These are phyloP conservation scores for Eragrostis nindensis DNA, from an alignment of 176 grass and related monocot genomes.

Conservation along the genomic window DNA sequence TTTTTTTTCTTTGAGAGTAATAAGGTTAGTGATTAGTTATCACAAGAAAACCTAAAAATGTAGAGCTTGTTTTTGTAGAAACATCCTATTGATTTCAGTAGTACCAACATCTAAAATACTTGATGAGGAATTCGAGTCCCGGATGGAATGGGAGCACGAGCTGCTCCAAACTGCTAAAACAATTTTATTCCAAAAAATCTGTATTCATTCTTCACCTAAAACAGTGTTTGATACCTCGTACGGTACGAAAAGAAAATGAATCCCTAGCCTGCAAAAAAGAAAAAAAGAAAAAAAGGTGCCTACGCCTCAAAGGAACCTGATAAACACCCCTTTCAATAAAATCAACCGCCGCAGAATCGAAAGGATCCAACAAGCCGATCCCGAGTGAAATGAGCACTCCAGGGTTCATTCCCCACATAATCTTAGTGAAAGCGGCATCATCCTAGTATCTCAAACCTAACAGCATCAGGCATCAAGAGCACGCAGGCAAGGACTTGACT, in stretches of 20 bases:
- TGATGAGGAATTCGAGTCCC: neutral
- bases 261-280: neutral
- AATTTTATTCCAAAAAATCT: neutral
- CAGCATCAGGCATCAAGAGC: slow-evolving; percentile 12
- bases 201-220: slow-evolving; percentile 5
- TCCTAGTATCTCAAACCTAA: neutral
- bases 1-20: too few species aligned
- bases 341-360: neutral
- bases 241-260: neutral
- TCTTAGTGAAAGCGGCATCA: neutral
- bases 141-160: neutral
- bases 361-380: slow-evolving; percentile 10
- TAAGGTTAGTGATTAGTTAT: slow-evolving; percentile 3
- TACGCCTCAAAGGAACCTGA: neutral
- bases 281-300: neutral
- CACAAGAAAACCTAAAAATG: neutral
- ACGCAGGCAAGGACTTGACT: slow-evolving; percentile 12
- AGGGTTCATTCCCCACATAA: neutral
- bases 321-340: slow-evolving; percentile 13
- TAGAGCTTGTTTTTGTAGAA: neutral
- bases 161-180: slow-evolving; percentile 8
- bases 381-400: neutral
- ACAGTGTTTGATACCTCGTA: neutral
- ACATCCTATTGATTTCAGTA: neutral
- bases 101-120: slow-evolving; percentile 23